Base-by-base conservation (phyloP, 129 eudicot species). In the Helianthus annuus region DNA sequence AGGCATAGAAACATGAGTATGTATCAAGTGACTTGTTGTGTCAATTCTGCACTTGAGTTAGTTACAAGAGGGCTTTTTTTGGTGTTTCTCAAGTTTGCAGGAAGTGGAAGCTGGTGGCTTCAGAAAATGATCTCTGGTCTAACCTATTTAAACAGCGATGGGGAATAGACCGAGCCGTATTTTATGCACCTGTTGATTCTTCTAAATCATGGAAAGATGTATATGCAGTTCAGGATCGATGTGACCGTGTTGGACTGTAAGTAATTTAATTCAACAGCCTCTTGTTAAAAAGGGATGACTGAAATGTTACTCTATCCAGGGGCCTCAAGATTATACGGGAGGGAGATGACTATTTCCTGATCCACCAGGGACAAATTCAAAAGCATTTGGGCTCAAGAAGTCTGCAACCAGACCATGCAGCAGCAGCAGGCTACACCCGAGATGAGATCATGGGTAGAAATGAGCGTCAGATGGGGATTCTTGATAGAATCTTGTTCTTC, bases 221-320 rank as follows among this genome's bases (percentile, higher is more conserved):
- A 0, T 92, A 84, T 74, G 83, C 79, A 27, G 92, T 87, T 78
- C 98, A 89, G 85, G 95, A 93, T 69, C 96, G 98, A 0, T 87
- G 96, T 70, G 96, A 89, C 76, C 92, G 95, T 34, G 71, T 81
- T 44, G 98, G 98, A 83, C 48, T 89, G 98, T 92, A 85, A 92
- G 95, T 79, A 67, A 42, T 4, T 55, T 22, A 27, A 32, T 32
- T 32, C 36, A 32, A 32, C 36, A 32, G 22, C 22, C 22, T 19
- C 22, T 19, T 19, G 0, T 19, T 19, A 19, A 19, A 19, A 32
- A 32, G 36, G 36, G 36, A 32, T 32, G 32, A 32, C 36, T 32
- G 36, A 32, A 32, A 32, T 32, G 4, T 32, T 32, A 32, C 2
- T 32, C 36, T 32, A 32, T 32, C 19, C 86, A 93, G 98, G 83